A percentile compares a stretch with the other conserved stretches of the same genome.
phyloP scores from a whole-genome alignment of 345 rosid genomes.

The Salix udensis region DNA sequence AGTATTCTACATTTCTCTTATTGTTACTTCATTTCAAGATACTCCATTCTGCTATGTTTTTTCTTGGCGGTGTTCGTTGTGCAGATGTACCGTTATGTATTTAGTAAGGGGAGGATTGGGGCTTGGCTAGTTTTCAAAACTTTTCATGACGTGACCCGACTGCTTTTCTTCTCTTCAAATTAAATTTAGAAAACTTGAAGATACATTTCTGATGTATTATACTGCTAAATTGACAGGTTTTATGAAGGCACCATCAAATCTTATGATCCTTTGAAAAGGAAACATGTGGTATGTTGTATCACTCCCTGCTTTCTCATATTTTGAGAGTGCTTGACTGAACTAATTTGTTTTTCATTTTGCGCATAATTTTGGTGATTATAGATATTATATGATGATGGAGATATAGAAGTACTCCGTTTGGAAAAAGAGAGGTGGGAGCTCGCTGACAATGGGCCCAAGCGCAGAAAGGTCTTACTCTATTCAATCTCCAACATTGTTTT shows the following conservation, averaged over 20 bases:
- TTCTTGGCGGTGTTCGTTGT: background rate
- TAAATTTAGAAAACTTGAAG: background rate
- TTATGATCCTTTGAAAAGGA: conserved; percentile 69
- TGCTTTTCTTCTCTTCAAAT: background rate
- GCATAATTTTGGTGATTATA: conserved; percentile 16
- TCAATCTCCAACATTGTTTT: conserved; percentile 16
- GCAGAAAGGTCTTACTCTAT: conserved; percentile 46
- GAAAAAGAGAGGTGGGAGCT: conserved; percentile 93
- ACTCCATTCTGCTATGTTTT: background rate
- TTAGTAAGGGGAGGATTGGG: background rate
- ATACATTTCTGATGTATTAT: conserved; percentile 2
- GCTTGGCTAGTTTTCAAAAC: background rate
- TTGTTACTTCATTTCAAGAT: background rate
- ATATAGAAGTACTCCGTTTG: conserved; percentile 82
- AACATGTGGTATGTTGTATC: conserved; percentile 71
- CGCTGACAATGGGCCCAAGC: conserved; percentile 51
- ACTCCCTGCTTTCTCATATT: conserved; percentile 1
- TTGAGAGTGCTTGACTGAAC: conserved; percentile 10
- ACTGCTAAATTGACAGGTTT: conserved; percentile 56
- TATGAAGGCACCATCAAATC: conserved; percentile 90
- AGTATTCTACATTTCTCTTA: conserved; percentile 18
- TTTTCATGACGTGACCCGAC: background rate
- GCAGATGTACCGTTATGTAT: background rate
- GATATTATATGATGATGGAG: conserved; percentile 92
- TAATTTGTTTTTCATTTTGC: background rate